phyloP scores from a whole-genome alignment of 257 asterid genomes.

The Misopates orontium region DNA sequence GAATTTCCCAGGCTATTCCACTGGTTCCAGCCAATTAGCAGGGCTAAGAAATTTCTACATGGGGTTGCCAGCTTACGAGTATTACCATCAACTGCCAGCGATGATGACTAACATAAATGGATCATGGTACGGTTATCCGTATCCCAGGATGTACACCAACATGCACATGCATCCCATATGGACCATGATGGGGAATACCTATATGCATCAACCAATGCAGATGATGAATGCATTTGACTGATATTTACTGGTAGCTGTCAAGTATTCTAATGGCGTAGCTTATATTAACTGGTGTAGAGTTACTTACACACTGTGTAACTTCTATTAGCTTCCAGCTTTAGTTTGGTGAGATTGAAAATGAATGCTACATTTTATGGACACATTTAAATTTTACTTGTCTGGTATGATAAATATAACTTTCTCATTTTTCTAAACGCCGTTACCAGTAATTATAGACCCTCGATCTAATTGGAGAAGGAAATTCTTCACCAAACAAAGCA shows the following conservation, averaged over 20 bases:
- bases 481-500: neutral
- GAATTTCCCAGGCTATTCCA: slow-evolving; percentile 23
- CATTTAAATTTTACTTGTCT: neutral
- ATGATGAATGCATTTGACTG: slow-evolving; percentile 28
- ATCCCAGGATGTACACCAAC: slow-evolving; percentile 28
- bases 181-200: slow-evolving; percentile 19
- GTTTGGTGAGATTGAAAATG: neutral
- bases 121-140: slow-evolving; percentile 33
- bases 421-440: neutral
- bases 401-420: neutral
- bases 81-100: slow-evolving; percentile 27
- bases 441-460: neutral
- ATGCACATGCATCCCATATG: slow-evolving; percentile 26
- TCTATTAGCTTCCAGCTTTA: neutral
- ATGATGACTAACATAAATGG: slow-evolving; percentile 32
- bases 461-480: neutral
- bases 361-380: neutral
- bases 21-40: slow-evolving; percentile 19
- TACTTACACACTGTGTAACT: no score
- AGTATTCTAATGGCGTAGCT: neutral
- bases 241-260: slow-evolving; percentile 16
- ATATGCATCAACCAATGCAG: slow-evolving; percentile 31
- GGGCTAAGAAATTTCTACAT: slow-evolving; percentile 16
- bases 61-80: slow-evolving; percentile 27
- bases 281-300: neutral